These are phyloP conservation scores for Celoporthe dispersa DNA, from an alignment of 2,329 filamentous ascomycete genomes.

Conservation along the genomic window DNA sequence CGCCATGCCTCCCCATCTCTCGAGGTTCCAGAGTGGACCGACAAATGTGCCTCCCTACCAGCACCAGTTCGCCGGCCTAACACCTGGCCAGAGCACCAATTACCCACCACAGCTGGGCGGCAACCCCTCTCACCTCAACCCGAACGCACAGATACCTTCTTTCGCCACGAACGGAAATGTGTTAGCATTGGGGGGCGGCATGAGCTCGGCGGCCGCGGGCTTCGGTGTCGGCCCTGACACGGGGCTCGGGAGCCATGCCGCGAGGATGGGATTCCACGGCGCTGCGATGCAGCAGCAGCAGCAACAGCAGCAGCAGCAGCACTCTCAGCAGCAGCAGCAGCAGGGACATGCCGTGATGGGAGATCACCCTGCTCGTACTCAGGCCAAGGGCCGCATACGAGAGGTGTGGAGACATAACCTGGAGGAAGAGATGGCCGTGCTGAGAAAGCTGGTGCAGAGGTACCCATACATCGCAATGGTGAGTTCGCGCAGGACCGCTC, in stretches of 20 bases:
- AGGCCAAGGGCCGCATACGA: slow-evolving; percentile 80
- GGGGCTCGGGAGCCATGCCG: slow-evolving; percentile 83
- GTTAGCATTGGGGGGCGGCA: slow-evolving; percentile 62
- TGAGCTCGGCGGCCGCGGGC: slow-evolving; percentile 48
- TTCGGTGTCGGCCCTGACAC: slow-evolving; percentile 66
- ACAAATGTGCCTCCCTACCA: slow-evolving; percentile 51
- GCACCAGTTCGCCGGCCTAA: slow-evolving; percentile 59
- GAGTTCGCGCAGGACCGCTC: slow-evolving; percentile 42
- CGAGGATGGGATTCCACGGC: slow-evolving; percentile 85
- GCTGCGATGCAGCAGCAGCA: slow-evolving; percentile 59
- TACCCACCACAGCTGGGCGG: slow-evolving; percentile 61
- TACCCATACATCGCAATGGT: slow-evolving; percentile 99
- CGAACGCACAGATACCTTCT: slow-evolving; percentile 69
- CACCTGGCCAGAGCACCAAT: slow-evolving; percentile 51
- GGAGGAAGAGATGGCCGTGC: slow-evolving; percentile 83
- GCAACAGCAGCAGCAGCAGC: slow-evolving; percentile 49
- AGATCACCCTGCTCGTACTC: slow-evolving; percentile 58
- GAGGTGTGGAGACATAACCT: slow-evolving; percentile 96
- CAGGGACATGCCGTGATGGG: slow-evolving; percentile 45
- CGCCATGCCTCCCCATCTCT: slow-evolving; percentile 48
- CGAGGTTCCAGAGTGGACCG: slow-evolving; percentile 53
- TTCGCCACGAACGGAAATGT: slow-evolving; percentile 64
- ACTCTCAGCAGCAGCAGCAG: slow-evolving; percentile 40
- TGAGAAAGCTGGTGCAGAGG: slow-evolving; percentile 83
- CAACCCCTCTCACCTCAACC: slow-evolving; percentile 73